Percentiles rank a stretch among this genome's conserved stretches.
Conservation (phyloP, 192 early-diverging fungal species). For the Backusella psychrophila region DNA sequence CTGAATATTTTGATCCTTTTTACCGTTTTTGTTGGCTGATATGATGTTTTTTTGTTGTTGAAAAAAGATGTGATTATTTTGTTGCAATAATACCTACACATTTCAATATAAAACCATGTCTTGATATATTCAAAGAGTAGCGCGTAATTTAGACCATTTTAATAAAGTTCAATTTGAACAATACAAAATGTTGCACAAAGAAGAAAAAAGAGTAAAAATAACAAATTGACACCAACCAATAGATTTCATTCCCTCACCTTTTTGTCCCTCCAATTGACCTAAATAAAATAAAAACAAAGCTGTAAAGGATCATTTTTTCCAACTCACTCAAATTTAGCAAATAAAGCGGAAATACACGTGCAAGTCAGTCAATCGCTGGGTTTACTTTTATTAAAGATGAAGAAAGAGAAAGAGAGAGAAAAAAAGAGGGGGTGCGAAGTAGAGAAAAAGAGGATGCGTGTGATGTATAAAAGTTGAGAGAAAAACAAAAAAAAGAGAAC, state of each 20-base stretch:
- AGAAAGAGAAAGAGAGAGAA: background rate
- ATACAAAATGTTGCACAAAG: background rate
- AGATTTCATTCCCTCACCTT: background rate
- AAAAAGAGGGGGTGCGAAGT: background rate
- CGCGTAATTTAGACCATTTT: background rate
- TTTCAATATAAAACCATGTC: background rate
- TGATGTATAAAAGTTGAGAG: background rate
- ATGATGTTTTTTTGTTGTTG: background rate
- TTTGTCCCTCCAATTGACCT: background rate
- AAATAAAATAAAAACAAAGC: background rate
- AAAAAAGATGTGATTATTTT: background rate
- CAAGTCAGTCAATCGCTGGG: constrained; percentile 5
- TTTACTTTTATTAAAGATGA: constrained; percentile 7
- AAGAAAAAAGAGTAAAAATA: background rate
- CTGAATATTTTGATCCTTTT: background rate
- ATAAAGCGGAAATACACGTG: constrained; percentile 5
- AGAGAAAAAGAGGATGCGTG: background rate
- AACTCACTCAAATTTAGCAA: background rate
- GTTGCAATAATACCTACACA: background rate
- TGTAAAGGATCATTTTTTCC: constrained; percentile 1
- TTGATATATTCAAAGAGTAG: background rate
- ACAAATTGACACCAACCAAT: background rate
- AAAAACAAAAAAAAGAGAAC: background rate
- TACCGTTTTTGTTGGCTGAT: background rate
- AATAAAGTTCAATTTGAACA: background rate